Base-by-base conservation (phyloP, 2,329 filamentous ascomycete genomes). In the Beauveria asiatica region DNA sequence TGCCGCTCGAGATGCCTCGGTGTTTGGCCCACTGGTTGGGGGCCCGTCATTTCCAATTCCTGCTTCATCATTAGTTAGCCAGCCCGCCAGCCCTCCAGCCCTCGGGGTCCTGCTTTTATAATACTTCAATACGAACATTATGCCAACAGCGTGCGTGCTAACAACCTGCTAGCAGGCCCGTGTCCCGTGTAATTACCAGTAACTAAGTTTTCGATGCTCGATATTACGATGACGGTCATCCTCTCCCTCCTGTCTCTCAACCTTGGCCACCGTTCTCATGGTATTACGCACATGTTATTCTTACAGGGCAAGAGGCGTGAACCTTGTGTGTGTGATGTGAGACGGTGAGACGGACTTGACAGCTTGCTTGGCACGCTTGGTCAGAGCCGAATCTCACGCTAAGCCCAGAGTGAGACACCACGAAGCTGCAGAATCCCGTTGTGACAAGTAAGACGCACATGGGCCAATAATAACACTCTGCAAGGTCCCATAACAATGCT, bases 41-140 rank as follows among this genome's bases (percentile, higher is more conserved):
- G 27, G 19, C 19, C 23, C 16, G 27, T 50, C 46, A 57, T 57
- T 57, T 57, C 45, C 55, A 57, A 57, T 57, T 50, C 44, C 55
- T 57, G 21, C 46, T 57, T 42, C 45, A 42, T 41, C 33, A 57
- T 57, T 57, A 49, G 55, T 57, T 57, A 49, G 55, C 55, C 55
- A 9, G 33, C 33, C n/a, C n/a, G 2, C 42, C 52, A 39, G 23
- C 11, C 10, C 44, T 4, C 30, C 19, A 19, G 13, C 23, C 16
- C 21, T 54, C 10, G 7, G 3, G 3, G 39, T 7, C 51, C 39
- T 42, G 11, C 37, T 10, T n/a, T n/a, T n/a, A n/a, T 39, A 33
- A 13, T 39, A 51, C 7, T 16, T 17, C 51, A 33, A 13, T 51
- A 51, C 6, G n/a, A 51, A 17, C 6, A 52, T 49, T 37, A 6